Conservation (phyloP, 2,329 filamentous ascomycete genomes). For the Fusarium falciforme region DNA sequence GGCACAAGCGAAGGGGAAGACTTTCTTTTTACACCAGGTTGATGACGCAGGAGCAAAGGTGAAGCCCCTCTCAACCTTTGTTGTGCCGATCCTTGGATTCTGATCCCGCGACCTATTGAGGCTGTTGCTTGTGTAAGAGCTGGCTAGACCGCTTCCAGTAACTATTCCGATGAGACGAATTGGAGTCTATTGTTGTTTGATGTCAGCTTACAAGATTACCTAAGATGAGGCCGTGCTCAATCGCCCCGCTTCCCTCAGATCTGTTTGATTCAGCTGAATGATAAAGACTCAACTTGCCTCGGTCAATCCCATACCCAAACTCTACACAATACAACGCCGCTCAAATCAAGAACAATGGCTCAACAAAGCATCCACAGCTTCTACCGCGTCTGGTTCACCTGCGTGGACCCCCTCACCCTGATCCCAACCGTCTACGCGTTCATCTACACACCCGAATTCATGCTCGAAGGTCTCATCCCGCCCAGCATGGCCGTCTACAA, state of each 20-base stretch:
- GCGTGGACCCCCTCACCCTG: constrained; percentile 29
- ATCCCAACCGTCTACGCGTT: constrained; percentile 25
- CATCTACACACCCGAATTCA: constrained; percentile 27
- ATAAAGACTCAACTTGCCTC: background rate
- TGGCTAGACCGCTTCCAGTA: background rate
- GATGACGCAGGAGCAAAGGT: background rate
- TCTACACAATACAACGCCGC: background rate
- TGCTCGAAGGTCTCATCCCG: constrained; percentile 35
- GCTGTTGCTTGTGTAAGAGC: background rate
- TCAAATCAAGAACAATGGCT: constrained; percentile 5
- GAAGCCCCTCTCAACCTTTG: background rate
- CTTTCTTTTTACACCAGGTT: background rate
- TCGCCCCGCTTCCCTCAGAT: background rate
- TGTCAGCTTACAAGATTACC: background rate
- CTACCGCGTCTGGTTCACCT: constrained; percentile 41
- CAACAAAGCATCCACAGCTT: constrained; percentile 13
- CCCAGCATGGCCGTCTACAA: constrained; percentile 21
- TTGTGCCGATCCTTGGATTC: background rate
- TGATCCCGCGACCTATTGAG: background rate
- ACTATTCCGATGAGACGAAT: background rate
- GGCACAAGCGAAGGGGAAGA: too few species aligned
- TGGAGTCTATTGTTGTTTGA: background rate
- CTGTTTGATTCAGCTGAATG: background rate
- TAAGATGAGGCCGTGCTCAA: background rate
- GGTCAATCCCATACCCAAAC: background rate